These are phyloP conservation scores for Talaromyces liani DNA, from an alignment of 495 filamentous ascomycete species.

Conservation along the genomic window DNA sequence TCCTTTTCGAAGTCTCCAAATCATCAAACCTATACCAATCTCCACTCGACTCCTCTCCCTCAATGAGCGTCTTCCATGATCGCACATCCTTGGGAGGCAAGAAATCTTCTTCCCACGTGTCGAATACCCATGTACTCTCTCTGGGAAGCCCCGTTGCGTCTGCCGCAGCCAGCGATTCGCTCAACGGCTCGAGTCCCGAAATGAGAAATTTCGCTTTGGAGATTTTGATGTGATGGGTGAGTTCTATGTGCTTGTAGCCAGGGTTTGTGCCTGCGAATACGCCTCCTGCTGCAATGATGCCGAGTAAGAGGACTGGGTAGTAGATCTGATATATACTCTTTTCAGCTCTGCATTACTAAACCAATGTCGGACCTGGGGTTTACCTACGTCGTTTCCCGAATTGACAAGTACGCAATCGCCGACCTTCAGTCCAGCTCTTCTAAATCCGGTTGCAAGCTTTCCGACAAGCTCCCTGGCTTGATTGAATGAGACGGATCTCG, in stretches of 20 bases:
- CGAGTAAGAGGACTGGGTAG: conserved; percentile 55
- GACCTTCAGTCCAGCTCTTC: not conserved
- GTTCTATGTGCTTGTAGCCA: conserved; percentile 55
- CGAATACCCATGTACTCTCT: conserved; percentile 46
- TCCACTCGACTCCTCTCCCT: conserved; percentile 24
- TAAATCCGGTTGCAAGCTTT: not conserved
- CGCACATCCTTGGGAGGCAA: conserved; percentile 30
- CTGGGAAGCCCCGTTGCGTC: conserved; percentile 40
- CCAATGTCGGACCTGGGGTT: not conserved
- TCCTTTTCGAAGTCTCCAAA: conserved; percentile 40
- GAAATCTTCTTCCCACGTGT: conserved; percentile 25
- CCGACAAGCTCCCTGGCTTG: not conserved
- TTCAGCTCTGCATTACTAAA: not conserved
- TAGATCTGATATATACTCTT: conserved; percentile 26
- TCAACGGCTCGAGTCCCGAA: conserved; percentile 41
- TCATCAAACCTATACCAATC: conserved; percentile 25
- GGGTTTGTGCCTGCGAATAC: conserved; percentile 50
- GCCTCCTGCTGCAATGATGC: conserved; percentile 40
- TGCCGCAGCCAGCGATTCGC: conserved; percentile 44
- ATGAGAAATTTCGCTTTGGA: conserved; percentile 48
- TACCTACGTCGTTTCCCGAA: conserved; percentile 26
- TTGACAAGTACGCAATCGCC: not conserved
- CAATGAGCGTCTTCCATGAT: conserved; percentile 42
- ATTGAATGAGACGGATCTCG: not conserved
- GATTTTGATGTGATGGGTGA: conserved; percentile 51